Evolutionary conservation across 2,329 filamentous ascomycete species (phyloP).

Genomic region (Neofusicoccum sp.): DNA sequence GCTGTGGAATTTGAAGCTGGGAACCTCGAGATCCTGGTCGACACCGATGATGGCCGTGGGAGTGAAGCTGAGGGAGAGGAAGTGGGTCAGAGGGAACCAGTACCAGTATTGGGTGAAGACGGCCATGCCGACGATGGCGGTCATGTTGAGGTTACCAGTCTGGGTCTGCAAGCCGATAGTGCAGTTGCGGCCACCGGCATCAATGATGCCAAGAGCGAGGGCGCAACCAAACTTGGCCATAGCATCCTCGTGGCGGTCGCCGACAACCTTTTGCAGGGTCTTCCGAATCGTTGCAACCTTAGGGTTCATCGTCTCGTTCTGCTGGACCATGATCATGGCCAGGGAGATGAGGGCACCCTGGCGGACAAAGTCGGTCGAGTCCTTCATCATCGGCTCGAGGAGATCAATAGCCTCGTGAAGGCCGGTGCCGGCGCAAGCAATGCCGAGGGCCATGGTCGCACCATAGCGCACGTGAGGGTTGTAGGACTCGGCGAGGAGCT

Average conservation of each 20-base stretch:
- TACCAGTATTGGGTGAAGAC: constrained; percentile 99
- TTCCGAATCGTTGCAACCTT: constrained; percentile 91
- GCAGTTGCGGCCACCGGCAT: constrained; percentile 96
- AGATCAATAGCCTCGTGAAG: constrained; percentile 95
- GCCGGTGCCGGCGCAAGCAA: constrained; percentile 95
- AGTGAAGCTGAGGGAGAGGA: constrained; percentile 93
- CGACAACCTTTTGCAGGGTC: constrained; percentile 89
- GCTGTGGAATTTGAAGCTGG: constrained; percentile 93
- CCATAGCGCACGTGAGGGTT: constrained; percentile 98
- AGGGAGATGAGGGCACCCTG: constrained; percentile 93
- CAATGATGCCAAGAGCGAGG: constrained; percentile 92
- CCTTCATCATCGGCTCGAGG: constrained; percentile 98
- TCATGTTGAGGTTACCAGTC: constrained; percentile 98
- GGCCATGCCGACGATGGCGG: constrained; percentile 95
- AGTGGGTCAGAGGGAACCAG: constrained; percentile 99
- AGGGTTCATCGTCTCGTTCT: constrained; percentile 98
- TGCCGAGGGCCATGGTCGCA: constrained; percentile 96
- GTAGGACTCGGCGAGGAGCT: constrained; percentile 96
- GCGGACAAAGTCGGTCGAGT: constrained; percentile 96
- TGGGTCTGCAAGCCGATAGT: constrained; percentile 97
- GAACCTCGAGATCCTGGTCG: constrained; percentile 90
- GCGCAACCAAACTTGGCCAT: constrained; percentile 99
- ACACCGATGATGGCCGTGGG: constrained; percentile 95
- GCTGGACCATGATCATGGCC: constrained; percentile 99
- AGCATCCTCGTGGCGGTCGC: constrained; percentile 94